phyloP scores from a whole-genome alignment of 164 flowering plant species.

The Annona squamosa region DNA sequence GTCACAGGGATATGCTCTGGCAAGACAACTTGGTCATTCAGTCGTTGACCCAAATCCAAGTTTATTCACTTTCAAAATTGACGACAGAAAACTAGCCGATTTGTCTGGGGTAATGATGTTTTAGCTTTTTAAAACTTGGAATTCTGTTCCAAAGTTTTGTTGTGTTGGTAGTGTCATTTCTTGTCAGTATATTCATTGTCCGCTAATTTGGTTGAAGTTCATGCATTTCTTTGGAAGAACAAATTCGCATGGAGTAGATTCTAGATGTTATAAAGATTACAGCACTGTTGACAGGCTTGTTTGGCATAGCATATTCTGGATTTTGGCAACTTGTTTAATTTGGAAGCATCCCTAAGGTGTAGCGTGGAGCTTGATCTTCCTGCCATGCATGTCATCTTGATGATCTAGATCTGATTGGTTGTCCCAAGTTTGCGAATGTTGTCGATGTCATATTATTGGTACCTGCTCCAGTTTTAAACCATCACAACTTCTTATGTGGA shows the following conservation, averaged over 20 bases:
- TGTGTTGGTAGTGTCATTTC: constrained; percentile 1
- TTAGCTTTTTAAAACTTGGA: background rate
- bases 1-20: constrained; percentile 68
- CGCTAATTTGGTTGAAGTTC: background rate
- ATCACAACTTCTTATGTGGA: too few relatives aligned
- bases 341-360: background rate
- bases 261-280: background rate
- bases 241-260: background rate
- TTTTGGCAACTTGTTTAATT: background rate
- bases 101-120: constrained; percentile 69
- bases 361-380: background rate
- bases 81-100: constrained; percentile 53
- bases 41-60: constrained; percentile 85
- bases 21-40: constrained; percentile 88
- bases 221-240: background rate
- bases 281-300: background rate
- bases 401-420: too few relatives aligned
- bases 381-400: background rate
- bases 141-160: background rate
- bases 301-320: background rate
- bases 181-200: background rate
- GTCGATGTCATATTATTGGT: too few relatives aligned
- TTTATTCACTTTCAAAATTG: constrained; percentile 86
- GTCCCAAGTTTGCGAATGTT: too few relatives aligned
- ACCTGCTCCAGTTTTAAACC: too few relatives aligned